These are phyloP conservation scores for Kuraishia ogatae DNA, from an alignment of 805 yeast species.

Conservation along the genomic window DNA sequence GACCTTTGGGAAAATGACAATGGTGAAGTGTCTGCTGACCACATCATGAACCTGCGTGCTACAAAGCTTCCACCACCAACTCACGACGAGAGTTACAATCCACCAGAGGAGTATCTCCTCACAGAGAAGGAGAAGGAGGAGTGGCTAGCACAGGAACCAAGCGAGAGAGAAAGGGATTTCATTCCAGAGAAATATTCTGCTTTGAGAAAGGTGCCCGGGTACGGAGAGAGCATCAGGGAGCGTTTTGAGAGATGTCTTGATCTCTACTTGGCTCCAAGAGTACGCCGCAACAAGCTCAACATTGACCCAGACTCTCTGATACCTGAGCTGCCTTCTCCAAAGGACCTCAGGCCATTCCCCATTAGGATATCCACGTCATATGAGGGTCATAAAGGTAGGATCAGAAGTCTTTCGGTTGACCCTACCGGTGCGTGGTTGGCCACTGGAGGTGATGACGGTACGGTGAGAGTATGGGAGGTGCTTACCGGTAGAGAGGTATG, in stretches of 20 bases:
- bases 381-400: slow-evolving; percentile 75
- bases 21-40: slow-evolving; percentile 45
- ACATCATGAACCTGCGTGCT: slow-evolving; percentile 86
- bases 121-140: slow-evolving; percentile 67
- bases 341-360: slow-evolving; percentile 95
- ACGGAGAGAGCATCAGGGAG: slow-evolving; percentile 77
- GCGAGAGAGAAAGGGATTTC: slow-evolving; percentile 71
- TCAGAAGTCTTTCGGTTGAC: slow-evolving; percentile 77
- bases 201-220: slow-evolving; percentile 90
- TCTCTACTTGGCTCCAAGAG: slow-evolving; percentile 92
- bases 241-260: slow-evolving; percentile 92
- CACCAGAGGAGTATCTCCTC: slow-evolving; percentile 89
- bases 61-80: slow-evolving; percentile 96
- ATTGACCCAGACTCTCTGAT: slow-evolving; percentile 94
- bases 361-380: slow-evolving; percentile 77
- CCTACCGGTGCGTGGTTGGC: slow-evolving; percentile 93
- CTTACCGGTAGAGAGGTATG: slow-evolving; percentile 91
- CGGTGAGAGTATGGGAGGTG: slow-evolving; percentile 94
- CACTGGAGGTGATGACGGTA: slow-evolving; percentile 96
- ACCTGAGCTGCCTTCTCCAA: slow-evolving; percentile 95
- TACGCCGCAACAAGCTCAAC: slow-evolving; percentile 80
- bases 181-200: slow-evolving; percentile 77
- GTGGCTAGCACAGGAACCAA: slow-evolving; percentile 64
- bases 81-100: slow-evolving; percentile 92
- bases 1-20: slow-evolving; percentile 77